Conservation (phyloP, 2,329 filamentous ascomycete species). For the Trichoderma sp. region DNA sequence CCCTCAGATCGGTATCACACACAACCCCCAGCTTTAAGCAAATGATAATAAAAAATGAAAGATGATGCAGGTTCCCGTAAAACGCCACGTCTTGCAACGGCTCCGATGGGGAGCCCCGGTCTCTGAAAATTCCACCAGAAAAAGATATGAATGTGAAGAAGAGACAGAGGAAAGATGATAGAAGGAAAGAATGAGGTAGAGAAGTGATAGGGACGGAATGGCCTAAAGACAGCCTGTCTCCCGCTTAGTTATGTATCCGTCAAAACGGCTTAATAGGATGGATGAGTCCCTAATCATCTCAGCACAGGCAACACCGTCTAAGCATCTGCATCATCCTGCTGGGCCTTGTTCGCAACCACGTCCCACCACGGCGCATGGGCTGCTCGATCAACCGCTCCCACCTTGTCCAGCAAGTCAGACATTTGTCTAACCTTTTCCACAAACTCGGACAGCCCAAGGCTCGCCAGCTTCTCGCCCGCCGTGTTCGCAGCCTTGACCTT, state of each 20-base stretch:
- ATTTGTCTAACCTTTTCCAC: conserved; percentile 66
- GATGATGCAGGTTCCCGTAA: background rate
- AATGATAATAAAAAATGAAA: background rate
- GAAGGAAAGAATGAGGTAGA: background rate
- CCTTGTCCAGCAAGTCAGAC: conserved; percentile 63
- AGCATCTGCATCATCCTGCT: conserved; percentile 38
- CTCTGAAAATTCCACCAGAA: background rate
- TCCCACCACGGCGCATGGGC: conserved; percentile 72
- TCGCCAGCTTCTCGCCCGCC: conserved; percentile 67
- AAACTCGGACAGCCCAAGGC: conserved; percentile 71
- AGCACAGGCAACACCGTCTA: conserved; percentile 20
- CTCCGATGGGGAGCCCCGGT: background rate
- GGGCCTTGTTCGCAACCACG: conserved; percentile 57
- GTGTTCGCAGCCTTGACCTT: conserved; percentile 67
- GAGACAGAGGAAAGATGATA: background rate
- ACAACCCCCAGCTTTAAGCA: background rate
- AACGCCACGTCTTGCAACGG: conserved; percentile 4
- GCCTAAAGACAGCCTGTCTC: background rate
- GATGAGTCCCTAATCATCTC: conserved; percentile 33
- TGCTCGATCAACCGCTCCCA: conserved; percentile 66
- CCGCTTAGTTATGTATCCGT: background rate
- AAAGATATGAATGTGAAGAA: background rate
- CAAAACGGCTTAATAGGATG: background rate
- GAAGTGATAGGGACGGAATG: background rate
- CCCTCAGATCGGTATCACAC: background rate